Evolutionary conservation across 2,329 filamentous ascomycete genomes (phyloP), one percentile per base, ranked within the genome.

Genomic region (Penicillium sp.): DNA sequence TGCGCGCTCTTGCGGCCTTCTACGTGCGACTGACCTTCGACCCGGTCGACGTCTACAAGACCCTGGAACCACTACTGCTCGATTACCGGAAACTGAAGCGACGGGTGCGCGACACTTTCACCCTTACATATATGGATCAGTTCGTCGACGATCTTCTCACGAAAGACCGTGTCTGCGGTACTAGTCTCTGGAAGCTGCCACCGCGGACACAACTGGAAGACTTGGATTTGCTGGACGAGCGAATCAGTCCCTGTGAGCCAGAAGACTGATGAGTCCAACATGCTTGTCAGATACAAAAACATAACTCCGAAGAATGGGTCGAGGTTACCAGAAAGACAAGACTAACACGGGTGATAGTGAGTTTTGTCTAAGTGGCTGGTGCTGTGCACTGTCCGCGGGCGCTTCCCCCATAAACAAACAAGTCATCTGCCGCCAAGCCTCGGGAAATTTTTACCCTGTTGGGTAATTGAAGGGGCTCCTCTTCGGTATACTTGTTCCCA

Each of bases 71-170:
- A 29, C 86, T 89, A 55, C 78, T 99, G 49, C 84, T 85, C 59
- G 94, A 99, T 71, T 83, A 84, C 62, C 81, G 94, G 64, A 99
- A 97, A 77, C 71, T 99, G 74, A 86, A 89, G 73, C 80, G 91
- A 58, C 83, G 89, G 65, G 88, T 86, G 14, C 85, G 91, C 61
- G 84, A 85, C 29, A 89, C 89, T 1, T 92, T 89, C 61, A 81
- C 78, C 13, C 73, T 99, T 65, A 94, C 90, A 3, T 89, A 84
- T 68, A 81, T 99, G 75, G 94, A 99, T 74, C 88, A 93, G 66
- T 97, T 99, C 72, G 85, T 97, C 53, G 94, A 99, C 72, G 92
- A 97, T 59, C 76, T 99, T 62, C 79, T 99, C 60, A 89, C 85
- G 0, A 96, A 96, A 75, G 90, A 95, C 55, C 83, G 94, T 50